Conservation (phyloP, 2,329 filamentous ascomycete species). For the Claviceps sp. region DNA sequence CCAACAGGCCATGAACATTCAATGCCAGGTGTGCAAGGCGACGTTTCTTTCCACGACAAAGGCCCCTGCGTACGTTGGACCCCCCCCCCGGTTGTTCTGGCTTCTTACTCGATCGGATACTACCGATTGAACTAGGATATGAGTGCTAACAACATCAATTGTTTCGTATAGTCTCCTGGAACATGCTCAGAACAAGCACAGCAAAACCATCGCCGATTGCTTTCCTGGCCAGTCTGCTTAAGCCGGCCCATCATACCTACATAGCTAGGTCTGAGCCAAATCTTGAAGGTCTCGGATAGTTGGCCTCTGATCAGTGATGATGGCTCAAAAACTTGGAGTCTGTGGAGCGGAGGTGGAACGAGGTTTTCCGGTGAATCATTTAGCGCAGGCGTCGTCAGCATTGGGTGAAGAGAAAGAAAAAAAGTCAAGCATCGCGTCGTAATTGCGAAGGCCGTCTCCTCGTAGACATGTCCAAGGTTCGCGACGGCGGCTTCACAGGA, state of each 20-base stretch:
- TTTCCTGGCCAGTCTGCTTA: conserved; percentile 39
- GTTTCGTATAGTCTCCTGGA: conserved; percentile 41
- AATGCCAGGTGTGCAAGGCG: conserved; percentile 64
- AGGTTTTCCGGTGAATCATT: background rate
- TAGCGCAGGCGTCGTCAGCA: conserved; percentile 5
- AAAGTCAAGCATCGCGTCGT: background rate
- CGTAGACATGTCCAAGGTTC: background rate
- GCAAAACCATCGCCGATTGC: conserved; percentile 56
- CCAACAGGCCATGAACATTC: conserved; percentile 59
- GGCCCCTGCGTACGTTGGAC: conserved; percentile 46
- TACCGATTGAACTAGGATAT: background rate
- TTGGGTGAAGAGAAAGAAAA: background rate
- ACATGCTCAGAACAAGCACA: conserved; percentile 66
- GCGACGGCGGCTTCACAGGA: background rate
- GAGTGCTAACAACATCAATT: background rate
- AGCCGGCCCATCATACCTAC: background rate
- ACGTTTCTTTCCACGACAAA: conserved; percentile 70
- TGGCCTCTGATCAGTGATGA: too few relatives aligned
- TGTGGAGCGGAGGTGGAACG: conserved; percentile 2
- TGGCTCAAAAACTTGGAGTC: too few relatives aligned
- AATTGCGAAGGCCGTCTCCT: background rate
- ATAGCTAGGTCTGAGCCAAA: too few relatives aligned
- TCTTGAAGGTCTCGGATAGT: background rate
- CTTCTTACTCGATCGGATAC: background rate
- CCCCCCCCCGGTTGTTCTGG: background rate